Base-by-base conservation (phyloP, 2,329 filamentous ascomycete species). In the Stachybotrys echinatus region DNA sequence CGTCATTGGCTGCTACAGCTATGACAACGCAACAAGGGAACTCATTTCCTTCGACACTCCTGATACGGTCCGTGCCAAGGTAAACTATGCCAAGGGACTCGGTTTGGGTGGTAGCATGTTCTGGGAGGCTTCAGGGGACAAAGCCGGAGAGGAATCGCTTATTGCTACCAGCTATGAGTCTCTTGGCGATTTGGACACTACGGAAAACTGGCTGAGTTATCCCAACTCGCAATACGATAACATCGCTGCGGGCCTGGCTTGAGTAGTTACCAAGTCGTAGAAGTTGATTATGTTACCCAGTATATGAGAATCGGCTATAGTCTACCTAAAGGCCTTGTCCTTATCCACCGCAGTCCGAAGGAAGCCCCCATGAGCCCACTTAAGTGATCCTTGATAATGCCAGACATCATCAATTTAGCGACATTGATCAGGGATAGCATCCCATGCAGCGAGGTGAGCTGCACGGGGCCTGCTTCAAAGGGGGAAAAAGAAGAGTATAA, bases 81-180 rank as follows among this genome's bases (percentile, higher is more conserved):
- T 82, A 2, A 60, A 71, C 5, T 92, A 85, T 62, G 78, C 89
- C 55, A 75, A 77, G 65, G 61, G 69, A 43, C 73, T 75, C 44
- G 76, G 81, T 0, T 75, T 94, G 0, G 88, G 84, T 4, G 89
- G 89, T 18, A 83, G 79, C 20, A 92, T 94, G 88, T 94, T 88
- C 79, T 95, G 89, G 89, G 88, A 94, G 65, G 83, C 80, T 10
- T 88, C 83, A 51, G 82, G 76, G 3, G 89, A 94, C 63, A 77
- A 77, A 58, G 74, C 59, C 4, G 80, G 76, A 14, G 68, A 66
- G 10, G 74, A 76, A 3, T 88, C 83, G 56, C 68, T 92, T 54
- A 83, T 87, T 44, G 59, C 65, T n/a, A 75, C 76, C 2, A 63
- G 59, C 2, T 66, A 76, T 3, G 72, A 71, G 12, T 67, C 69